phyloP scores from a whole-genome alignment of 1,284 basidiomycete species.

The Vanrija sp. region DNA sequence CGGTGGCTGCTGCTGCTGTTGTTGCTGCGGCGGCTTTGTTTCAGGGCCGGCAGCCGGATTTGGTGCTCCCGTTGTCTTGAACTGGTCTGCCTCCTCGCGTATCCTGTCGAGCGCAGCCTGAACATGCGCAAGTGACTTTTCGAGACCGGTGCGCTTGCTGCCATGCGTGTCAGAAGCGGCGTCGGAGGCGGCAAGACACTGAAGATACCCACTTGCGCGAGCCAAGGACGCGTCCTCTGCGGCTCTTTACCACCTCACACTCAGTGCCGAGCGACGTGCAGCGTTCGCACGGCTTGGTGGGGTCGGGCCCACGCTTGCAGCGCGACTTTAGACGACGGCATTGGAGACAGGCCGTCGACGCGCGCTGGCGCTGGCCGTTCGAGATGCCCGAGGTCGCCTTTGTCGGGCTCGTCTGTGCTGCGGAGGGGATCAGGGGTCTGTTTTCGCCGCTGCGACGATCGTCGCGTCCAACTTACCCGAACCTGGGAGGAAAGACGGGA shows the following conservation, averaged over 20 bases:
- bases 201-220: background rate
- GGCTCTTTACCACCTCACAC: constrained; percentile 9
- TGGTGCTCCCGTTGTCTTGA: too few species aligned
- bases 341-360: constrained; percentile 3
- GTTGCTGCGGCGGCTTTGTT: too few species aligned
- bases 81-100: background rate
- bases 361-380: background rate
- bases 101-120: constrained; percentile 5
- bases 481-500: too few species aligned
- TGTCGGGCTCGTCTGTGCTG: too few species aligned
- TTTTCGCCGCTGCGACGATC: too few species aligned
- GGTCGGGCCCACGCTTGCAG: background rate
- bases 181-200: background rate
- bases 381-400: too few species aligned
- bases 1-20: too few species aligned
- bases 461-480: too few species aligned
- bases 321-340: constrained; percentile 1
- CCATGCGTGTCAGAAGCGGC: too few species aligned
- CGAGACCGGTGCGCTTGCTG: constrained; percentile 3
- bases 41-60: too few species aligned
- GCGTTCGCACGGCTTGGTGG: background rate
- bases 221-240: constrained; percentile 2
- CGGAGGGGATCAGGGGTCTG: too few species aligned
- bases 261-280: background rate
- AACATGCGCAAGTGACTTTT: constrained; percentile 6